Evolutionary conservation across 2,329 filamentous ascomycete genomes (phyloP).

Genomic region (Fusarium brevicatenulatum): DNA sequence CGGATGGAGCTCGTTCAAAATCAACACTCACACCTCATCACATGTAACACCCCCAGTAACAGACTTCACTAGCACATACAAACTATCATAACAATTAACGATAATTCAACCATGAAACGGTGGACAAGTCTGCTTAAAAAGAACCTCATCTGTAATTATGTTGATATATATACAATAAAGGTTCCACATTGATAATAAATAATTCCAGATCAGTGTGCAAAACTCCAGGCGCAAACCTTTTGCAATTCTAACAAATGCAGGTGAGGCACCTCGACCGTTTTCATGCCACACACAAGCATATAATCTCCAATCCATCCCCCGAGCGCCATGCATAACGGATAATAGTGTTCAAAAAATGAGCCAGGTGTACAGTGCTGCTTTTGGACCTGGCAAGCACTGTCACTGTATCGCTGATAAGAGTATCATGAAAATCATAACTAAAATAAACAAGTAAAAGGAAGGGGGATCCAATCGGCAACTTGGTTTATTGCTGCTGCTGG

Average conservation of each 20-base stretch:
- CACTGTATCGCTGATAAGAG: slow-evolving; percentile 1
- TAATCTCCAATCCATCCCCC: neutral
- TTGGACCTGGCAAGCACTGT: neutral
- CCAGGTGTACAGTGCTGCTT: neutral
- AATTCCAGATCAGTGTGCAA: neutral
- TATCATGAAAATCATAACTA: slow-evolving; percentile 30
- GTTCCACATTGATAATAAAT: neutral
- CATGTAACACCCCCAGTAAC: neutral
- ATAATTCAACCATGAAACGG: neutral
- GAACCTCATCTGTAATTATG: neutral
- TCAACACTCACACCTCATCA: slow-evolving; percentile 6
- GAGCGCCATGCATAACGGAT: slow-evolving; percentile 5
- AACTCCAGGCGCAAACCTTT: slow-evolving; percentile 19
- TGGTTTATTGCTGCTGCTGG: slow-evolving; percentile 24
- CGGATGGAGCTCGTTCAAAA: neutral
- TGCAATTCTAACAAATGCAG: slow-evolving; percentile 36
- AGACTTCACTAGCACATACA: slow-evolving; percentile 11
- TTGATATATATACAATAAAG: neutral
- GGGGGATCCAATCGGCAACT: neutral
- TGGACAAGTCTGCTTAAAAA: neutral
- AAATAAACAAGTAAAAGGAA: neutral
- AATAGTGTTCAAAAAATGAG: neutral
- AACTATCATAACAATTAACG: neutral
- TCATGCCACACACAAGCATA: slow-evolving; percentile 9
- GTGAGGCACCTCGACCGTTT: slow-evolving; percentile 17